Evolutionary conservation across 495 filamentous ascomycete species (phyloP), one percentile per base, ranked within the genome.

Genomic region (Talaromyces liani): DNA sequence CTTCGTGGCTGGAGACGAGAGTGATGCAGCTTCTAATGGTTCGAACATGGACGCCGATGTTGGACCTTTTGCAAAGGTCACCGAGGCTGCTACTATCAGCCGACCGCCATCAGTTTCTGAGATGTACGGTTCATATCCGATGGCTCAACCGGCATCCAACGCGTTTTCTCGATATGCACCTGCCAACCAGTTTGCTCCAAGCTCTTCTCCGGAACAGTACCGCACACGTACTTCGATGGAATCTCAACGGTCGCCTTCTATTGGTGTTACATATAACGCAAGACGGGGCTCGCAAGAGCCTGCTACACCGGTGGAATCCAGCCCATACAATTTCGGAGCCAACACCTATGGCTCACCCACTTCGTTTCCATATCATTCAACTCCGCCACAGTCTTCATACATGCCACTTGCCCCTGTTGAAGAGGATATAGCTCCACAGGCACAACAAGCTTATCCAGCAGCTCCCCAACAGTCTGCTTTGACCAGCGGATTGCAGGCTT

Each of bases 1-100:
- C 64, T 98, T 98, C 68, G 91, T 99, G 58, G 88, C 89, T 61
- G 95, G 95, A 5, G 93, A 97, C 60, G 93, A 98, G 27, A 85
- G 85, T 58, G 86, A 88, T 64, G 77, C 75, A 45, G 79, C 76
- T 24, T 85, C 83, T 3, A 83, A 81, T 24, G 85, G 83, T 12
- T 83, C 88, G 36, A 85, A 78, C 27, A 78, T 72, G 33, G 84
- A 81, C 22, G 72, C 68, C 22, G 90, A 91, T 34, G 64, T 79
- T 58, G 91, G 93, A 1, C 93, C 91, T 0, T 98, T 97, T 71
- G 85, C 88, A 31, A 88, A 86, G 57, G 81, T 97, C 51, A 80
- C 89, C 18, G 86, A 89, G 41, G 94, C 91, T 3, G 91, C 93
- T 16, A 88, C 84, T 3, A 84, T 97, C 60, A 97, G 93, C 69